Conservation (phyloP, 176 grass and related monocot species). For the Thinopyrum elongatum region DNA sequence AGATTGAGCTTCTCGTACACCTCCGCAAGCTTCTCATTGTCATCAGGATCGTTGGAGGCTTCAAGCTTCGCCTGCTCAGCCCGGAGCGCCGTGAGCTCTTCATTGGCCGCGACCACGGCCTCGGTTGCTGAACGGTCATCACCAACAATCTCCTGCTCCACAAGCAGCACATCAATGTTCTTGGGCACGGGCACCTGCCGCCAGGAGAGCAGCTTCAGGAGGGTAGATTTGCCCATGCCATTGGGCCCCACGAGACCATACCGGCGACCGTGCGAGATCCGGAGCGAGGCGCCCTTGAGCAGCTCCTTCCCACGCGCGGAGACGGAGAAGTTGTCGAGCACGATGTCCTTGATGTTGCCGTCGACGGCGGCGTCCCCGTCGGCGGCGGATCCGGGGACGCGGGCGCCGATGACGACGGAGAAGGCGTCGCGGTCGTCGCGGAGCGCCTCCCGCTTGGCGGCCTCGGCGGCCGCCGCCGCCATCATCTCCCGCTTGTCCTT, state of each 20-base stretch:
- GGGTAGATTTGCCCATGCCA: slow-evolving; percentile 65
- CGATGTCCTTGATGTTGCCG: slow-evolving; percentile 49
- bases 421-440: slow-evolving; percentile 61
- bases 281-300: slow-evolving; percentile 53
- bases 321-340: slow-evolving; percentile 60
- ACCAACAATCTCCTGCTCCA: slow-evolving; percentile 60
- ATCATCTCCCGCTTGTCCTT: slow-evolving; percentile 45
- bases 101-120: slow-evolving; percentile 36
- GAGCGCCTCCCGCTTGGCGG: slow-evolving; percentile 45
- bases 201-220: slow-evolving; percentile 64
- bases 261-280: slow-evolving; percentile 52
- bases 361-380: slow-evolving; percentile 4
- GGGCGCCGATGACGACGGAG: slow-evolving; percentile 49
- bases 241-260: slow-evolving; percentile 69
- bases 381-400: neutral
- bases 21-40: slow-evolving; percentile 25
- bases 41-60: neutral
- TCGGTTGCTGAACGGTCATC: slow-evolving; percentile 53
- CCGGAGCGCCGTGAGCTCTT: neutral
- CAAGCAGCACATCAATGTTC: slow-evolving; percentile 63
- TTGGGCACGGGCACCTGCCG: slow-evolving; percentile 57
- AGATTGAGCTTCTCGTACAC: slow-evolving; percentile 59
- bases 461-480: slow-evolving; percentile 30
- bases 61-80: neutral
- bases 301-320: slow-evolving; percentile 57